A percentile compares a stretch with the other conserved stretches of the same genome.
phyloP scores from a whole-genome alignment of 108 stramenopile genomes.

The Discostella pseudostelligera region DNA sequence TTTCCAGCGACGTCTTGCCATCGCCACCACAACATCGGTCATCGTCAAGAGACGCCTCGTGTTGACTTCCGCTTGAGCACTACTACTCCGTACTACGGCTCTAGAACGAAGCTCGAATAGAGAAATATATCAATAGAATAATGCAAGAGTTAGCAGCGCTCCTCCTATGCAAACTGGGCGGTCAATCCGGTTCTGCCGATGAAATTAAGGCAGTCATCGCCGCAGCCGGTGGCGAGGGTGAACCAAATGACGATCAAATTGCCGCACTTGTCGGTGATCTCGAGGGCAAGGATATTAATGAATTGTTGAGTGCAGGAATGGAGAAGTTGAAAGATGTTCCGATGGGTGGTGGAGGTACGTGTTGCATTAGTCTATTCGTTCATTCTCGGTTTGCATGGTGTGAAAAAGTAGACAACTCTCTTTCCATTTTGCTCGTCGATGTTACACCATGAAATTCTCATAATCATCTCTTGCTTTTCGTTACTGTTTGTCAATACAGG shows the following conservation, averaged over 20 bases:
- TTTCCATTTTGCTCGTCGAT: too few relatives aligned
- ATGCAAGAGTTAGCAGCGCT: conserved; percentile 87
- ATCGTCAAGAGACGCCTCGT: too few relatives aligned
- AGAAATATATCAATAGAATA: conserved; percentile 8
- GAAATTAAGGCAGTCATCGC: conserved; percentile 84
- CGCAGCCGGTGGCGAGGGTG: conserved; percentile 78
- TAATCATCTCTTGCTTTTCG: too few relatives aligned
- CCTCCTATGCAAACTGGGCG: conserved; percentile 81
- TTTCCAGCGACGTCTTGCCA: too few relatives aligned
- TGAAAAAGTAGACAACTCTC: too few relatives aligned
- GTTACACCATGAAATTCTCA: too few relatives aligned
- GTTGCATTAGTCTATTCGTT: conserved; percentile 3
- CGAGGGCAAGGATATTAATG: conserved; percentile 86
- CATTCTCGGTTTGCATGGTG: too few relatives aligned
- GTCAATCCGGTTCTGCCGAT: conserved; percentile 75
- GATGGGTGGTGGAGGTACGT: conserved; percentile 83
- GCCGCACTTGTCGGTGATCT: conserved; percentile 66
- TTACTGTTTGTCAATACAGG: background rate
- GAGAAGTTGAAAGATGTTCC: conserved; percentile 91
- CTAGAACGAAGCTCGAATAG: too few relatives aligned
- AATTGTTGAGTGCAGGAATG: conserved; percentile 80
- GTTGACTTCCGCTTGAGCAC: too few relatives aligned
- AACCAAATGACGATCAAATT: conserved; percentile 70
- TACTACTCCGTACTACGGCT: too few relatives aligned
- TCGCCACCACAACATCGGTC: too few relatives aligned